Base-by-base conservation (phyloP, 2,329 filamentous ascomycete genomes). In the Fusarium bulbicola region DNA sequence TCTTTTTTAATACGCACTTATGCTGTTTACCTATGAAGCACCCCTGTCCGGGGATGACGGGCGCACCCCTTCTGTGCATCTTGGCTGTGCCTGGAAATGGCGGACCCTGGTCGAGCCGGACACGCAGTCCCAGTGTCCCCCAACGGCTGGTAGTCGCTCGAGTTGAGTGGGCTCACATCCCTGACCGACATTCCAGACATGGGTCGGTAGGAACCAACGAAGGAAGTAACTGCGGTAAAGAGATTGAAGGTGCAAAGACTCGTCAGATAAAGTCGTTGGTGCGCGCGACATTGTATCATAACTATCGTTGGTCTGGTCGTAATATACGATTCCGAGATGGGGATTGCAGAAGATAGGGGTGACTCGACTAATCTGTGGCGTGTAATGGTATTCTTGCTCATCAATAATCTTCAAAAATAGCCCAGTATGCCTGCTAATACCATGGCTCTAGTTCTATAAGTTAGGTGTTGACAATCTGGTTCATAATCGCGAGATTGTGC, bases 171-270 rank as follows among this genome's bases (percentile, higher is more conserved):
- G 53, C 69, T 72, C 66, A 72, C 65, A 79, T 79, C 78, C 78
- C 77, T 79, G 78, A 78, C 78, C 78, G 78, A 79, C 77, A 78
- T 78, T 79, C 73, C 67, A 66, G 39, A 39, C 59, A 75, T 78
- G 77, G 77, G 70, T 59, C 57, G 56, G 43, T 68, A 65, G 54
- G 68, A 68, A 57, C 60, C 73, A 77, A 71, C 75, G 77, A 79
- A 79, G 78, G 78, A 79, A 78, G 75, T 70, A 70, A 70, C 65
- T 78, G 75, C 76, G 79, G 70, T 68, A 70, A 65, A 78, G 77
- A 79, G 74, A 79, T 79, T 78, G 74, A 67, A 79, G 77, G 76
- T 68, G 71, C 76, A 70, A 64, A 72, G 74, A 68, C 76, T 78
- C 73, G 76, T 75, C 76, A 78, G 75, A 78, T 75, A 61, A 57